Base-by-base conservation (phyloP, 2,329 filamentous ascomycete species). In the Colletotrichum acutatum region DNA sequence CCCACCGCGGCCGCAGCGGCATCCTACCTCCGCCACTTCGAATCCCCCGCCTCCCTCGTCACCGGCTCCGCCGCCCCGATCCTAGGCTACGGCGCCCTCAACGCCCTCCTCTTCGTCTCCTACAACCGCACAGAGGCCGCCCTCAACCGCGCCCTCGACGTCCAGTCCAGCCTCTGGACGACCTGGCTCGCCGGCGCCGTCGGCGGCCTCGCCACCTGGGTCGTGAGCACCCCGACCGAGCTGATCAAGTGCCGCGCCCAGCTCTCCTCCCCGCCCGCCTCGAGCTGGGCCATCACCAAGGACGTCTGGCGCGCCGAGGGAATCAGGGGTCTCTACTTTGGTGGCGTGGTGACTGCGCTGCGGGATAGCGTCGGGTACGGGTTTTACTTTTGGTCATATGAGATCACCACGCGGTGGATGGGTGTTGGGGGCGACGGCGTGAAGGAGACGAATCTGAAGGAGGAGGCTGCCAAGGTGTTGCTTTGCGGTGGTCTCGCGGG, bases 311-410 rank as follows among this genome's bases (percentile, higher is more conserved):
- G 82, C 46, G 83, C 80, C 1, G 81, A 86, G 66, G 90, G 92
- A 4, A 86, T 94, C 4, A 86, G 87, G 52, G 95, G 95, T 0
- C 82, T 98, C 26, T 98, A 97, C 80, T 89, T 91, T 74, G 96
- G 95, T 24, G 96, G 96, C 24, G 86, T 85, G 0, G 90, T 98
- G 19, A 98, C 96, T 0, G 94, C 93, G 66, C 80, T 96, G 53
- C 88, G 96, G 62, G 96, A 98, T 82, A 92, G 93, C 71, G 89
- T 98, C 68, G 96, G 96, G n/a, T 98, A 98, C 83, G 96, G 95
- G 0, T 98, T 98, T 82, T 98, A 98, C 80, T 98, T 98, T 82
- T 97, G 94, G 93, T 93, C 93, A 1, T 98, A 98, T 79, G 94
- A 97, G 82, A 84, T 95, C 71, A 90, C 88, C 75, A 94, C 92